A percentile compares a stretch with the other conserved stretches of the same genome.
These are phyloP conservation scores for Suhomyces taliae DNA, from an alignment of 1,139 yeast genomes.

Conservation along the genomic window DNA sequence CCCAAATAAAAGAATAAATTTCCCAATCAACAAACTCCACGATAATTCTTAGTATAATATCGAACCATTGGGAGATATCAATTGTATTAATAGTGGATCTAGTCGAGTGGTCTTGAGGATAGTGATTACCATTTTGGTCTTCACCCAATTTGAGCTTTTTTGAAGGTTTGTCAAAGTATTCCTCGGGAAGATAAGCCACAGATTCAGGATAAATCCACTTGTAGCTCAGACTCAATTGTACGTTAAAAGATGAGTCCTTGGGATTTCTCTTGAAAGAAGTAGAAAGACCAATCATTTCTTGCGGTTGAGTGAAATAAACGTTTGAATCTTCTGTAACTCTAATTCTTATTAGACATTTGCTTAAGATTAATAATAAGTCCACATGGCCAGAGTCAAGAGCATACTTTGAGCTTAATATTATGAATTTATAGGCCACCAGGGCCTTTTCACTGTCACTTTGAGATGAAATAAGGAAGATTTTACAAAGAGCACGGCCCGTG, in stretches of 20 bases:
- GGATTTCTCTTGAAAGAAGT: slow-evolving; percentile 56
- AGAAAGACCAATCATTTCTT: slow-evolving; percentile 67
- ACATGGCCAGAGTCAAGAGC: slow-evolving; percentile 29
- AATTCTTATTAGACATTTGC: slow-evolving; percentile 56
- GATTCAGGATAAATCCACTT: slow-evolving; percentile 67
- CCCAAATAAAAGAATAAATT: slow-evolving; percentile 62
- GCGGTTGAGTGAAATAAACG: slow-evolving; percentile 54
- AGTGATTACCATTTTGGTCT: not conserved
- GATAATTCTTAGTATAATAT: slow-evolving; percentile 49
- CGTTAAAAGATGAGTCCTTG: slow-evolving; percentile 22
- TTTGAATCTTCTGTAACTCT: slow-evolving; percentile 50
- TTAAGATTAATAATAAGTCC: slow-evolving; percentile 46
- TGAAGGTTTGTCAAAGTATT: slow-evolving; percentile 37
- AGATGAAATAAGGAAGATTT: slow-evolving; percentile 30
- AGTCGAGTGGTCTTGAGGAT: not conserved
- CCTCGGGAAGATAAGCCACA: slow-evolving; percentile 47
- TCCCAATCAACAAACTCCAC: slow-evolving; percentile 69
- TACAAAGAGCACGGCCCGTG: slow-evolving; percentile 34
- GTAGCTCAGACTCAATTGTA: slow-evolving; percentile 9
- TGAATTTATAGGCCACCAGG: slow-evolving; percentile 26
- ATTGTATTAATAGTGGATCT: slow-evolving; percentile 19
- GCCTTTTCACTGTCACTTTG: slow-evolving; percentile 30
- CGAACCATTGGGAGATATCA: slow-evolving; percentile 55
- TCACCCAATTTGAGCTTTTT: slow-evolving; percentile 6
- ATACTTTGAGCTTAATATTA: slow-evolving; percentile 27